A percentile compares a stretch with the other conserved stretches of the same genome.
phyloP scores from a whole-genome alignment of 306 rosid species.

The Ammopiptanthus mongolicus region DNA sequence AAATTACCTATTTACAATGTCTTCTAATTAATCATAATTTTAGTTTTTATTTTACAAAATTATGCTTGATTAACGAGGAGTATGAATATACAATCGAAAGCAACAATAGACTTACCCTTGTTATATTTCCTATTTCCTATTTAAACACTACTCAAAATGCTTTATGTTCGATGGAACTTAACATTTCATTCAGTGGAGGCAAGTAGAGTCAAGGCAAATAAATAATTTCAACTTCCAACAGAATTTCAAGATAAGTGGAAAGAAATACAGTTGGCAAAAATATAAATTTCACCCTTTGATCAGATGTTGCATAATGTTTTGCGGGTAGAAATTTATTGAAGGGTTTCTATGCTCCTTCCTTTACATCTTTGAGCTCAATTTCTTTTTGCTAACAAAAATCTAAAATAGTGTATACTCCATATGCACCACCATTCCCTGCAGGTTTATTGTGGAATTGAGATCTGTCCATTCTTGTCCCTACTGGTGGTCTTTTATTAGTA shows the following conservation, averaged over 20 bases:
- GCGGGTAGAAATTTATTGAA: background rate
- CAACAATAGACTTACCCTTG: no score
- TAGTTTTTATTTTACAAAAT: no score
- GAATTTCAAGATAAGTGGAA: background rate
- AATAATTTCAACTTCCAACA: background rate
- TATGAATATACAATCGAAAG: no score
- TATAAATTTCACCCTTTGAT: background rate
- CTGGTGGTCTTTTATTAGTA: background rate
- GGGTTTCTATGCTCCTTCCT: background rate
- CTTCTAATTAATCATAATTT: no score
- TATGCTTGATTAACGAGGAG: no score
- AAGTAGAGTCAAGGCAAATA: background rate
- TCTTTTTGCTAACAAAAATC: background rate
- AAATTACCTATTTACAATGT: no score
- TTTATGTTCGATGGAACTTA: background rate
- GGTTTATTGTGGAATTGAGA: background rate
- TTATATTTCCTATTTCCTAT: background rate
- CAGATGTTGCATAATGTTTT: background rate
- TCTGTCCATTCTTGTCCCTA: no score
- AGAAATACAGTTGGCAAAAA: background rate
- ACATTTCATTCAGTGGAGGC: background rate
- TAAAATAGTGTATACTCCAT: background rate
- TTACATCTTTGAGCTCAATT: background rate
- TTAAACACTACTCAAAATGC: background rate
- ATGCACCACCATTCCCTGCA: slow-evolving; percentile 13